Base-by-base conservation (phyloP, 2,329 filamentous ascomycete genomes). In the Colletotrichum salicis region DNA sequence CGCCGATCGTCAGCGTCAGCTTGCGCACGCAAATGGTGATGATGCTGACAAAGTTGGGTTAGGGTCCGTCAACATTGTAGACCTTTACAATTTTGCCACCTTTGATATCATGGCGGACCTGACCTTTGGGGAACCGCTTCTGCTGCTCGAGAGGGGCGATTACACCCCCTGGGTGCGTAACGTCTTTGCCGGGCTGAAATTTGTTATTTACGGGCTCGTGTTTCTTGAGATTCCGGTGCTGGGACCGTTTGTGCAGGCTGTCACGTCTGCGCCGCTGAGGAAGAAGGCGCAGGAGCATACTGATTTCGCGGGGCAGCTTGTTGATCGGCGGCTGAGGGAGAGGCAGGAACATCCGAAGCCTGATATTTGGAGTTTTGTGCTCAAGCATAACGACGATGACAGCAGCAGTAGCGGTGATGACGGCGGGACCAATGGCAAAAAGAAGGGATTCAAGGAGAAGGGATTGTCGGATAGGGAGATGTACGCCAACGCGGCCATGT, bases 71-170 rank as follows among this genome's bases (percentile, higher is more conserved):
- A 68, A 71, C 58, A 19, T 71, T n/a, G 69, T 71, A 29, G 69
- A 71, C 58, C 52, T 71, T 27, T 79, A 75, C 74, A 77, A 76
- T 64, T 78, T 65, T 24, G 71, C 73, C 27, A 78, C 79, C 0
- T 79, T 80, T 37, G 79, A 80, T 60, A 68, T 80, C 35, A 78
- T 80, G 51, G 78, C 77, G 24, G 76, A 78, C 57, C 74, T 80
- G 12, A 73, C 74, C 11, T 79, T 80, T 65, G 79, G 78, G 22
- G 76, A 78, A 48, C 68, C 76, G 10, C 79, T 80, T 62, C 72
- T 73, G 12, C 76, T 78, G 12, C 74, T 80, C n/a, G 60, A 77
- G 22, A 71, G 70, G 1, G 70, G 64, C 13, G 69, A 64, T 35
- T 76, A 76, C 54, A 76, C 78, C 55, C 76, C 76, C 3, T 79